Percentiles rank a stretch among this genome's conserved stretches.
phyloP scores from a whole-genome alignment of 306 rosid species.

The Abrus precatorius region DNA sequence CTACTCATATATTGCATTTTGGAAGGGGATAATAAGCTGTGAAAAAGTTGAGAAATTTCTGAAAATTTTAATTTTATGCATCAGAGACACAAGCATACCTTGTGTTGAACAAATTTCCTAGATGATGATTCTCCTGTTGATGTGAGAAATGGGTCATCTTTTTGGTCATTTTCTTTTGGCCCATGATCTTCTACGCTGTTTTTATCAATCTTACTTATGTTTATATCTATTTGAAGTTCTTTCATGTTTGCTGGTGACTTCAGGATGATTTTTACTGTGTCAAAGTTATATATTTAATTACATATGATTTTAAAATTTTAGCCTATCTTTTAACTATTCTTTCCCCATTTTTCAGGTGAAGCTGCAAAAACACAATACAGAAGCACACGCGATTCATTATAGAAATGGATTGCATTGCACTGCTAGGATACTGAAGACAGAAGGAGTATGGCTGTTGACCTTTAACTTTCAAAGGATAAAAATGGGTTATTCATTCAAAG shows the following conservation, averaged over 20 bases:
- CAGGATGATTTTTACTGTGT: conserved; percentile 12
- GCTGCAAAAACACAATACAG: conserved; percentile 89
- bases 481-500: conserved; percentile 25
- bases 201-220: not conserved
- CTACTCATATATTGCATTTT: not conserved
- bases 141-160: not conserved
- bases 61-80: conserved; percentile 14
- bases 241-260: conserved; percentile 31
- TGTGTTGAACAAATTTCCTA: not conserved
- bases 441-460: conserved; percentile 77
- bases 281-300: not conserved
- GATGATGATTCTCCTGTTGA: not conserved
- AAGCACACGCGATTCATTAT: conserved; percentile 74
- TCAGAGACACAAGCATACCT: not conserved
- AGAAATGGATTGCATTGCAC: conserved; percentile 82
- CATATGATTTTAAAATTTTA: conserved; percentile 8
- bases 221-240: conserved; percentile 28
- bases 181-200: conserved; percentile 7
- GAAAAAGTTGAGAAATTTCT: not conserved
- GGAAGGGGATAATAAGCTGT: not conserved
- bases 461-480: conserved; percentile 39
- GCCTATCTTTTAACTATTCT: conserved; percentile 15
- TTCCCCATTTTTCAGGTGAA: conserved; percentile 68
- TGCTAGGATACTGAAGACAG: conserved; percentile 85
- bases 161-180: conserved; percentile 3